phyloP scores from a whole-genome alignment of 2,329 filamentous ascomycete genomes.

The Harringtonia aguacate region DNA sequence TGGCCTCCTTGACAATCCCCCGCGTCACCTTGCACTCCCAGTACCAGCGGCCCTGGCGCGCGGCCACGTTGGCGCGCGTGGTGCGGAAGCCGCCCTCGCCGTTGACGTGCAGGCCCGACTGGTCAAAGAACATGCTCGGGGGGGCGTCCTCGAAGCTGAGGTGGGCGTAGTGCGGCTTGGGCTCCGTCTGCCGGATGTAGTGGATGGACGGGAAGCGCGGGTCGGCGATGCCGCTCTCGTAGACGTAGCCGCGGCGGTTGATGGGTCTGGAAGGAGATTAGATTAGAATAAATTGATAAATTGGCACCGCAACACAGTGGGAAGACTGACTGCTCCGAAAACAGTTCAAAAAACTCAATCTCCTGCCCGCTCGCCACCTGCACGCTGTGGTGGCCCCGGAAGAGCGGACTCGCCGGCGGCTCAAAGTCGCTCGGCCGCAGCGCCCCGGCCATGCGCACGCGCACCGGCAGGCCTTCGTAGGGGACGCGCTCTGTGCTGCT shows the following conservation, averaged over 20 bases:
- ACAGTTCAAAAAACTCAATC: conserved; percentile 51
- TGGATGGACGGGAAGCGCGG: conserved; percentile 76
- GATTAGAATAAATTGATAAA: too few relatives aligned
- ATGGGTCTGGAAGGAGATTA: conserved; percentile 23
- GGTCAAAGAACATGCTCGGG: conserved; percentile 72
- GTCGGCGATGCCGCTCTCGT: conserved; percentile 84
- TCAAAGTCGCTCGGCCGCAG: conserved; percentile 54
- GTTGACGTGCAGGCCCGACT: conserved; percentile 64
- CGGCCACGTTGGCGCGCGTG: conserved; percentile 80
- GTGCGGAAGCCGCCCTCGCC: conserved; percentile 91
- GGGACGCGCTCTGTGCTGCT: conserved; percentile 10
- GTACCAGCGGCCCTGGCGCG: conserved; percentile 82
- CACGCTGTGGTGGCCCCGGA: conserved; percentile 45
- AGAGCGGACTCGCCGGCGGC: conserved; percentile 43
- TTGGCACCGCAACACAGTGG: background rate
- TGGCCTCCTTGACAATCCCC: conserved; percentile 43
- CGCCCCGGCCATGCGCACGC: conserved; percentile 50
- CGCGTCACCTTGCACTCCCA: conserved; percentile 87
- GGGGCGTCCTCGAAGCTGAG: conserved; percentile 92
- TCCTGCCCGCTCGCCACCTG: conserved; percentile 35
- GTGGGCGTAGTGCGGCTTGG: conserved; percentile 69
- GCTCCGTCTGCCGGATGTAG: conserved; percentile 83
- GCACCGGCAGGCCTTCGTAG: conserved; percentile 39
- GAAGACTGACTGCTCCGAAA: conserved; percentile 48
- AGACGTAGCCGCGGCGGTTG: conserved; percentile 69